These are phyloP conservation scores for Eimeria falciformis DNA, from an alignment of 169 alveolate species.

Conservation along the genomic window DNA sequence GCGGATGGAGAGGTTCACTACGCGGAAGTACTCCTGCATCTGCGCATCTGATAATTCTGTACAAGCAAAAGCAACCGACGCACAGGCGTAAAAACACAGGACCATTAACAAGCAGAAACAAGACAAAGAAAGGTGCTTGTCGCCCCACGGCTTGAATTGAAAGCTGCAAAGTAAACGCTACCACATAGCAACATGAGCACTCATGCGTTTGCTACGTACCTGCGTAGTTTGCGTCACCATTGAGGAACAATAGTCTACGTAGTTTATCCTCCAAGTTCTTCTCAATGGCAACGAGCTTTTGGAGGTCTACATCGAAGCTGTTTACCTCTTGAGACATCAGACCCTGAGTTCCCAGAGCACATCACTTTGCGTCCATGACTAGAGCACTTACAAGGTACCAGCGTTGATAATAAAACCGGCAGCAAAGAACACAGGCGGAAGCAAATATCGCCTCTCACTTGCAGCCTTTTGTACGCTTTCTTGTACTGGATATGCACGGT, in stretches of 20 bases:
- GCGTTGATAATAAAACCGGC: too few species aligned
- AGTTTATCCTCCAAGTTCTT: constrained; percentile 63
- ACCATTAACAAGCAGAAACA: not conserved
- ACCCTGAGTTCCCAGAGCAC: constrained; percentile 17
- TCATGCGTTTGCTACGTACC: constrained; percentile 5
- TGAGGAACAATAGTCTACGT: constrained; percentile 68
- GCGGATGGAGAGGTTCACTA: constrained; percentile 75
- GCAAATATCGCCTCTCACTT: not conserved
- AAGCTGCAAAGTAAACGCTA: not conserved
- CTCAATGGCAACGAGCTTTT: constrained; percentile 61
- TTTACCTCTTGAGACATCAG: constrained; percentile 65
- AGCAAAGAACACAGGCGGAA: too few species aligned
- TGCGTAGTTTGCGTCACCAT: constrained; percentile 76
- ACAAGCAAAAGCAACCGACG: not conserved
- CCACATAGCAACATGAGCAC: too few species aligned
- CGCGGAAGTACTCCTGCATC: constrained; percentile 77
- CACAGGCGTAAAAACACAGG: not conserved
- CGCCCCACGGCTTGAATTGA: not conserved
- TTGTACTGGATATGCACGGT: constrained; percentile 59
- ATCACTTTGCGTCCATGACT: not conserved
- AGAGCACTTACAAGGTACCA: not conserved
- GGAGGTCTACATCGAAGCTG: constrained; percentile 74
- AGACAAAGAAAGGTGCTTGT: not conserved
- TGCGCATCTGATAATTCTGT: constrained; percentile 64
- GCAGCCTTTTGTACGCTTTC: constrained; percentile 71